Evolutionary conservation across 192 early-diverging fungal species (phyloP), one percentile per base, ranked within the genome.

Genomic region (Dissophora ornata): DNA sequence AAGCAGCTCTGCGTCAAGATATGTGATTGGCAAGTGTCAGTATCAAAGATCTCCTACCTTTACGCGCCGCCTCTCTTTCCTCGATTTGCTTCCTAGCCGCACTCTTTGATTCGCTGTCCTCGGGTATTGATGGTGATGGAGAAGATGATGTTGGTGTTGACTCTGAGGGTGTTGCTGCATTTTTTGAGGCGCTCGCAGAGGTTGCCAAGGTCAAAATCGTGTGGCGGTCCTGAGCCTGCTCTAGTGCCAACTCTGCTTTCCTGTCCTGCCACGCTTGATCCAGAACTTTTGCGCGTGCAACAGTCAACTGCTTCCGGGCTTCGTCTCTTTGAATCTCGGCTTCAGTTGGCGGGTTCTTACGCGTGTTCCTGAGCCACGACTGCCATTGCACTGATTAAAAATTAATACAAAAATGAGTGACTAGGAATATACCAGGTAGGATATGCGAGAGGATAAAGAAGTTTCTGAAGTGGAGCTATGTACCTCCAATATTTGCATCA

Each of bases 241-340:
- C 73, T 34, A 77, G 18, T 45, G 62, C 58, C 45, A 77, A 24
- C 46, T 77, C 64, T 21, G 63, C 64, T 51, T 77, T 77, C 38
- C 73, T 42, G 32, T 77, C 73, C 59, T 67, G 65, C 73, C 73
- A 77, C 19, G 73, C 73, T 47, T 77, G 64, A 62, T 77, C 73
- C 29, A 77, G 30, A 0, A 10, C 73, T 29, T 67, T 77, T 21
- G 73, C 73, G 2, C 73, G 64, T 0, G 73, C 21, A 22, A 77
- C 38, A 13, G 73, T 77, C 46, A 77, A 25, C 41, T 67, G 63
- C 32, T 77, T 77, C 19, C 73, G 49, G 3, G 65, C 46, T 30
- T 77, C 73, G 26, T 77, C 73, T 9, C 73, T 25, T 57, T 67
- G 65, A 29, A 77, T 77, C 73, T 77, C 73, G 12, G 50, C 38